phyloP scores from a whole-genome alignment of 257 asterid species.

The Ajuga chamaepitys region DNA sequence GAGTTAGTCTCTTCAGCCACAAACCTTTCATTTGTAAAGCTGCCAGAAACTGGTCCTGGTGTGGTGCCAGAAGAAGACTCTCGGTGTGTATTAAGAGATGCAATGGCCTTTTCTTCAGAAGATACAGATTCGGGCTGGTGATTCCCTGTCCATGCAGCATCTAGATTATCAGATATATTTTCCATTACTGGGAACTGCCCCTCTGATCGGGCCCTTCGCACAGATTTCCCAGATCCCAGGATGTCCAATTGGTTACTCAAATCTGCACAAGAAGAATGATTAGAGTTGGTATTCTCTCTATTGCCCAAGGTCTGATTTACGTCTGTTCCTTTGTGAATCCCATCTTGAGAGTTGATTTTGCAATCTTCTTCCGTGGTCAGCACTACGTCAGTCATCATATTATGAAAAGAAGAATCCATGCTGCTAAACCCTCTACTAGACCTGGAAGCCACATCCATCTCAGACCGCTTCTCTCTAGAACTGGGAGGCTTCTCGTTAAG shows the following conservation, averaged over 20 bases:
- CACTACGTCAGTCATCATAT: constrained; percentile 33
- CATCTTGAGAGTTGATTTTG: constrained; percentile 29
- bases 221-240: constrained; percentile 30
- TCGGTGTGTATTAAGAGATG: constrained; percentile 19
- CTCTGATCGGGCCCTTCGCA: constrained; percentile 56
- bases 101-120: constrained; percentile 14
- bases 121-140: constrained; percentile 19
- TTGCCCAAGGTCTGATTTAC: constrained; percentile 22
- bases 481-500: constrained; percentile 31
- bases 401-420: constrained; percentile 53
- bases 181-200: constrained; percentile 45
- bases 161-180: constrained; percentile 45
- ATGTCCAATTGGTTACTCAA: constrained; percentile 22
- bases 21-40: constrained; percentile 15
- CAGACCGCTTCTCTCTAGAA: constrained; percentile 34
- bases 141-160: constrained; percentile 59
- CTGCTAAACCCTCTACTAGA: constrained; percentile 51
- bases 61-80: constrained; percentile 27
- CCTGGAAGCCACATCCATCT: constrained; percentile 33
- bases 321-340: constrained; percentile 25
- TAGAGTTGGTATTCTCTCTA: constrained; percentile 17
- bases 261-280: constrained; percentile 27
- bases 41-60: constrained; percentile 19
- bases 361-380: constrained; percentile 26
- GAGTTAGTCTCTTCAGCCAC: constrained; percentile 18